Evolutionary conservation across 345 rosid species (phyloP), one percentile per base, ranked within the genome.

Genomic region (Brassica cretica): DNA sequence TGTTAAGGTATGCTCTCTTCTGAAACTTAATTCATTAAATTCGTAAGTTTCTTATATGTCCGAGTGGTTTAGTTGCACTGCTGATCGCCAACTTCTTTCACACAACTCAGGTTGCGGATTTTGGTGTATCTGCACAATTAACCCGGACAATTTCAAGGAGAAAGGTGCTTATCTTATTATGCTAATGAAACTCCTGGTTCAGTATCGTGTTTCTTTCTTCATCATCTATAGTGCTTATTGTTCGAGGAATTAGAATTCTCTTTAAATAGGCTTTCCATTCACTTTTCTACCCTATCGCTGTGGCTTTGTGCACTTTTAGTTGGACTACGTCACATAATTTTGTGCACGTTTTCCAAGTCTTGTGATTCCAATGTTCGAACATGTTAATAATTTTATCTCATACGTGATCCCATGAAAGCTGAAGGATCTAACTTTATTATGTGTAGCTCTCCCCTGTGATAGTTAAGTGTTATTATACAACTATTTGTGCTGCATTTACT

Each of bases 51-150:
- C 29, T 59, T 64, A 25, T 39, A 65, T n/a, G 39, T 27, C 51
- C 19, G 21, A 63, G 64, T 56, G 49, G 62, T 65, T 30, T 19
- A 60, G 37, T 74, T 74, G 56, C 16, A 55, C 64, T 64, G 15
- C 80, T 80, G 80, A 66, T 65, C 49, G 56, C 75, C 33, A 72
- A 76, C 51, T 70, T 81, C 51, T 72, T 59, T 71, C 80, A 63
- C 59, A 68, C 53, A 66, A 77, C 56, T 80, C 90, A 96, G 99
- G 99, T 96, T 80, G 99, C 99, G 21, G 99, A 93, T 85, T 96
- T 96, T 89, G 99, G 99, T 37, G 99, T 96, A 74, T 96, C 99
- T 82, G 98, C 98, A 11, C 99, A 96, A 81, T 85, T 96, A 71
- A 96, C 99, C 29, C 90, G 98, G 82, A 96, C 99, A 44, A 96